phyloP scores from a whole-genome alignment of 2,329 filamentous ascomycete genomes.

The Alternaria viburni region DNA sequence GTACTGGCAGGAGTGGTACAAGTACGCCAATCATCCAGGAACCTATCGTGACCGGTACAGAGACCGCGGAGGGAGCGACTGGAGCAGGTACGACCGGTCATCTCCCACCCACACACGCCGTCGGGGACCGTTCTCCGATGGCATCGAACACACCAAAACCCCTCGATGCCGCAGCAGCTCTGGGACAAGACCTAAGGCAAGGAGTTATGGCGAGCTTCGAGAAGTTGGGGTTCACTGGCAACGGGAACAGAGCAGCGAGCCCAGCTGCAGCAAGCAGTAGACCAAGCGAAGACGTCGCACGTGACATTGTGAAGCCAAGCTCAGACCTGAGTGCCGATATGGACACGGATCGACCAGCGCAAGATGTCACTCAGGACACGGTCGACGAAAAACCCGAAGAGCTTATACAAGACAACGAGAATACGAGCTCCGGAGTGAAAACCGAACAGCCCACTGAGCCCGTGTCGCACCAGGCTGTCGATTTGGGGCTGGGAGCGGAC shows the following conservation, averaged over 20 bases:
- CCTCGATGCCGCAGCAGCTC: constrained; percentile 34
- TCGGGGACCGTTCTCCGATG: constrained; percentile 17
- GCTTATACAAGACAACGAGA: background rate
- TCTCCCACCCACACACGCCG: constrained; percentile 31
- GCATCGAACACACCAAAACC: constrained; percentile 20
- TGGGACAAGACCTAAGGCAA: constrained; percentile 38
- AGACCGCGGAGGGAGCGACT: constrained; percentile 41
- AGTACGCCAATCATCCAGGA: constrained; percentile 38
- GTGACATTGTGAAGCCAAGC: constrained; percentile 16
- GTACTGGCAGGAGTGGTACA: constrained; percentile 33
- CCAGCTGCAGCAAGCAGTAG: constrained; percentile 17
- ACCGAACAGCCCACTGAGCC: background rate
- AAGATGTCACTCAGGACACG: background rate
- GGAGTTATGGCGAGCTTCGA: constrained; percentile 41
- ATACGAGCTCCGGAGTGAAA: background rate
- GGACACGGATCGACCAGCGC: background rate
- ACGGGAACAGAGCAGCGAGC: constrained; percentile 22
- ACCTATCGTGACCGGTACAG: constrained; percentile 43
- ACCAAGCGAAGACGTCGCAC: constrained; percentile 16
- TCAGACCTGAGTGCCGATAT: constrained; percentile 4
- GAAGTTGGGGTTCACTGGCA: constrained; percentile 33
- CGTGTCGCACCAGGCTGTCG: background rate
- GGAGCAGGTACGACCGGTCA: constrained; percentile 38
- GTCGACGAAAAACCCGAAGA: background rate
- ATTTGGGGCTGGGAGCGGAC: constrained; percentile 9